A percentile compares a stretch with the other conserved stretches of the same genome.
phyloP scores from a whole-genome alignment of 306 rosid genomes.

The Fragaria ananassa region DNA sequence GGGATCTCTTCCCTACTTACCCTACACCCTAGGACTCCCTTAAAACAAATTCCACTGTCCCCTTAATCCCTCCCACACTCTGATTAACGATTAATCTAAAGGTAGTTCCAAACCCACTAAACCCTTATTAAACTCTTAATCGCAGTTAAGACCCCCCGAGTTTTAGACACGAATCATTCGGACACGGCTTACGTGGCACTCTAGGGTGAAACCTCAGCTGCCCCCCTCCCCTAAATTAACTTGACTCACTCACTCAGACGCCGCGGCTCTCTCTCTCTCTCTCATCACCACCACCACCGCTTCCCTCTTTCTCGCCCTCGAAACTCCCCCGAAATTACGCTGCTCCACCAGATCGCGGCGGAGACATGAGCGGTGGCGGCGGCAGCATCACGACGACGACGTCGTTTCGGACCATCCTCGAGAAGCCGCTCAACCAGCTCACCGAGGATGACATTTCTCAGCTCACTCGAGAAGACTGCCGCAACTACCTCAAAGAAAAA shows the following conservation, averaged over 20 bases:
- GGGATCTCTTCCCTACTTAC: neutral
- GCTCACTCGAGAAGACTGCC: slow-evolving; percentile 98
- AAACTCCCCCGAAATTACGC: slow-evolving; percentile 8
- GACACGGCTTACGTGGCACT: slow-evolving; percentile 76
- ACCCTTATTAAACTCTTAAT: neutral
- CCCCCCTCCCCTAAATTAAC: slow-evolving; percentile 33
- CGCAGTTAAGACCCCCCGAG: neutral
- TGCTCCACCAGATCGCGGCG: slow-evolving; percentile 15
- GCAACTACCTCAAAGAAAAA: slow-evolving; percentile 91
- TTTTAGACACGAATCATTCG: slow-evolving; percentile 47
- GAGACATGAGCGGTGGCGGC: slow-evolving; percentile 55
- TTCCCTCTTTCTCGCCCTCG: slow-evolving; percentile 18
- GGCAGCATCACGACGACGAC: slow-evolving; percentile 21
- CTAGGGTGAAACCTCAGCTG: slow-evolving; percentile 76
- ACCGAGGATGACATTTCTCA: slow-evolving; percentile 99
- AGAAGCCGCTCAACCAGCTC: slow-evolving; percentile 82
- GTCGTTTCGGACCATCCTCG: slow-evolving; percentile 74
- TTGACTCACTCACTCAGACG: neutral
- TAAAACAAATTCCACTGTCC: neutral
- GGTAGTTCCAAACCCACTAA: neutral
- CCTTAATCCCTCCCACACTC: slow-evolving; percentile 1
- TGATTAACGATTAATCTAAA: neutral
- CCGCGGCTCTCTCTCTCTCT: slow-evolving; percentile 5
- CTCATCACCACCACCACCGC: neutral
- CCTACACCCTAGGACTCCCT: too few species aligned